Conservation (phyloP, 2,329 filamentous ascomycete genomes). For the Tolypocladium nubicola region DNA sequence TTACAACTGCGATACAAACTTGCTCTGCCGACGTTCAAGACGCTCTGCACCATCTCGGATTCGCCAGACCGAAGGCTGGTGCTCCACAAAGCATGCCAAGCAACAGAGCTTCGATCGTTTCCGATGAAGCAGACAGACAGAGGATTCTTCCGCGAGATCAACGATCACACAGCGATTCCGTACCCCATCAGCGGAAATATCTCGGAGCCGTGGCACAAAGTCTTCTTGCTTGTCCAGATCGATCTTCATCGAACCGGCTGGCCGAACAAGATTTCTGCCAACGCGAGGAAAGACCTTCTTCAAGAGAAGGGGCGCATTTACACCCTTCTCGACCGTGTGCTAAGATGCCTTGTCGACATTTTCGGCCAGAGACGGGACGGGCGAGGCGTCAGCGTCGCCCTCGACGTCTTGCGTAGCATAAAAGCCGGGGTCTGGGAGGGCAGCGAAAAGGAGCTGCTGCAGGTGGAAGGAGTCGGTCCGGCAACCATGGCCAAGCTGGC, state of each 20-base stretch:
- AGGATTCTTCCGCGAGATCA: conserved; percentile 25
- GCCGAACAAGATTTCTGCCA: conserved; percentile 34
- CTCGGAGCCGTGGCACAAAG: conserved; percentile 58
- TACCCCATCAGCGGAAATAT: conserved; percentile 30
- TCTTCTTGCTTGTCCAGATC: conserved; percentile 64
- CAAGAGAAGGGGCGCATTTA: conserved; percentile 21
- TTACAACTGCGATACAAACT: conserved; percentile 24
- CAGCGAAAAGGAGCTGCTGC: conserved; percentile 68
- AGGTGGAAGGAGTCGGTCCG: conserved; percentile 68
- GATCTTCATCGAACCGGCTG: conserved; percentile 54
- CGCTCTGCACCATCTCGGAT: conserved; percentile 13
- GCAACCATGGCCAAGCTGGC: conserved; percentile 67
- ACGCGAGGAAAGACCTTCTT: conserved; percentile 21
- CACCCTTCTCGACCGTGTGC: conserved; percentile 18
- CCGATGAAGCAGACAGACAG: conserved; percentile 22
- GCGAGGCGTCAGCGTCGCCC: conserved; percentile 51
- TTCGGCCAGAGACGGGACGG: conserved; percentile 44
- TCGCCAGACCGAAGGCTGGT: conserved; percentile 20
- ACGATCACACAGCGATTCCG: conserved; percentile 25
- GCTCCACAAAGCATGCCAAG: conserved; percentile 25
- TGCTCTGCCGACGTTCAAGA: conserved; percentile 19
- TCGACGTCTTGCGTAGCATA: conserved; percentile 71
- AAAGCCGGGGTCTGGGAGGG: conserved; percentile 73
- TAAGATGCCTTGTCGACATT: conserved; percentile 28
- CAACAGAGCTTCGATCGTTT: conserved; percentile 26